Percentiles rank a stretch among this genome's conserved stretches.
phyloP scores from a whole-genome alignment of 495 filamentous ascomycete genomes.

The Immersiella caudata region DNA sequence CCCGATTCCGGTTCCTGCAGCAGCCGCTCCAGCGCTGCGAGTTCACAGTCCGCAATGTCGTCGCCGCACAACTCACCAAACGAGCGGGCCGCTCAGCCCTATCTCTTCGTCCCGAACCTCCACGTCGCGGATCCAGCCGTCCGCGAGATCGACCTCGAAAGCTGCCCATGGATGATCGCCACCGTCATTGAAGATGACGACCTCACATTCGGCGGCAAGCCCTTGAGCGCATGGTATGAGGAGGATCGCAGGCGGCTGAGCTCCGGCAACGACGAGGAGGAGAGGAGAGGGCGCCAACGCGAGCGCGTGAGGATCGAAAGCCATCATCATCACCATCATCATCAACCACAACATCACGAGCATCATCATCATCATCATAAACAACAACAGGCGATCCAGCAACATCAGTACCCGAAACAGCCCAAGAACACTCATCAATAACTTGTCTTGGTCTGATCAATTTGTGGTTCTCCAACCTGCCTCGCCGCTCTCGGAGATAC shows the following conservation, averaged over 20 bases:
- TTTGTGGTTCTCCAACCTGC: background rate
- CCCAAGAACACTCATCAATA: constrained; percentile 22
- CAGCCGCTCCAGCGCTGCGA: background rate
- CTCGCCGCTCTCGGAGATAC: too few species aligned
- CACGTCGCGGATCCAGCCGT: constrained; percentile 40
- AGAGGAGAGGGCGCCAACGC: constrained; percentile 48
- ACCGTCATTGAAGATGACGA: constrained; percentile 61
- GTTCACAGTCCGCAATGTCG: constrained; percentile 28
- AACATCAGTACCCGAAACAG: constrained; percentile 20
- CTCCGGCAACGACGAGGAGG: constrained; percentile 43
- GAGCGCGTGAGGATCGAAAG: constrained; percentile 29
- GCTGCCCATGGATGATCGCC: constrained; percentile 51
- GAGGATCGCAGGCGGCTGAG: constrained; percentile 50
- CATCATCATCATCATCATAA: constrained; percentile 22
- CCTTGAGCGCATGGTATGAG: constrained; percentile 58
- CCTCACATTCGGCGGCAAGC: constrained; percentile 60
- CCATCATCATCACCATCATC: constrained; percentile 25
- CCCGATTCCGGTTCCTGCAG: constrained; percentile 1
- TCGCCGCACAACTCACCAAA: constrained; percentile 33
- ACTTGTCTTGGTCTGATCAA: too few species aligned
- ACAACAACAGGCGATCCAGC: constrained; percentile 17
- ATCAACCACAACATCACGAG: constrained; percentile 16
- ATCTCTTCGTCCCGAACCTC: constrained; percentile 39
- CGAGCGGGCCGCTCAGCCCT: constrained; percentile 33
- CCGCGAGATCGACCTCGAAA: constrained; percentile 41